Percentiles rank a stretch among this genome's conserved stretches.
These are phyloP conservation scores for Cytospora piceae DNA, from an alignment of 2,329 filamentous ascomycete species.

Conservation along the genomic window DNA sequence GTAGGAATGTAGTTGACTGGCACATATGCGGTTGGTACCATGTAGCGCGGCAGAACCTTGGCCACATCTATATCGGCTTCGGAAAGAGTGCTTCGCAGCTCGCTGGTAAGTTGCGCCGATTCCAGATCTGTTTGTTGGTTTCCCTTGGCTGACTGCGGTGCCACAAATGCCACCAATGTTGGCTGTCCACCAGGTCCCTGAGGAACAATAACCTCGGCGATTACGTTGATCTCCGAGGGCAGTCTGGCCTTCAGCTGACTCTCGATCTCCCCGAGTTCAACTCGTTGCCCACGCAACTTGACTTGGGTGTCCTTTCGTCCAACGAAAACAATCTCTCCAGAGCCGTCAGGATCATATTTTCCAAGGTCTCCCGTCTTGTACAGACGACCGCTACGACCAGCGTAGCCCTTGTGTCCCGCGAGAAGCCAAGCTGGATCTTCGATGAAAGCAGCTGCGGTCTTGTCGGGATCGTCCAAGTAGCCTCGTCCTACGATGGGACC, in stretches of 20 bases:
- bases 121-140: conserved; percentile 32
- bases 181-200: conserved; percentile 30
- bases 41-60: conserved; percentile 36
- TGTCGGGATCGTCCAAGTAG: conserved; percentile 48
- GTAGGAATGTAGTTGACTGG: conserved; percentile 47
- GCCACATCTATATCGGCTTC: conserved; percentile 27
- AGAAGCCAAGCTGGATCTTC: conserved; percentile 33
- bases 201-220: conserved; percentile 51
- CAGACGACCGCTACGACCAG: conserved; percentile 43
- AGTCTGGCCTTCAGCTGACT: conserved; percentile 44
- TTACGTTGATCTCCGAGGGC: conserved; percentile 44
- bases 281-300: conserved; percentile 61
- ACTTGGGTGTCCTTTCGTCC: conserved; percentile 62
- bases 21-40: conserved; percentile 49
- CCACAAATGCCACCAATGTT: conserved; percentile 41
- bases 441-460: conserved; percentile 41
- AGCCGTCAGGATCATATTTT: conserved; percentile 45
- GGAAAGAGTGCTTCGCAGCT: conserved; percentile 31
- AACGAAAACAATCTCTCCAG: conserved; percentile 44
- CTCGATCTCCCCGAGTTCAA: conserved; percentile 58
- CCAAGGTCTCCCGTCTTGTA: conserved; percentile 57
- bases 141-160: conserved; percentile 28
- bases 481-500: conserved; percentile 53
- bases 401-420: conserved; percentile 40
- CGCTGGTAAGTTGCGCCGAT: conserved; percentile 15